Evolutionary conservation across 148 eudicot genomes (phyloP), one percentile per base, ranked within the genome.

Genomic region (Spergularia marina): DNA sequence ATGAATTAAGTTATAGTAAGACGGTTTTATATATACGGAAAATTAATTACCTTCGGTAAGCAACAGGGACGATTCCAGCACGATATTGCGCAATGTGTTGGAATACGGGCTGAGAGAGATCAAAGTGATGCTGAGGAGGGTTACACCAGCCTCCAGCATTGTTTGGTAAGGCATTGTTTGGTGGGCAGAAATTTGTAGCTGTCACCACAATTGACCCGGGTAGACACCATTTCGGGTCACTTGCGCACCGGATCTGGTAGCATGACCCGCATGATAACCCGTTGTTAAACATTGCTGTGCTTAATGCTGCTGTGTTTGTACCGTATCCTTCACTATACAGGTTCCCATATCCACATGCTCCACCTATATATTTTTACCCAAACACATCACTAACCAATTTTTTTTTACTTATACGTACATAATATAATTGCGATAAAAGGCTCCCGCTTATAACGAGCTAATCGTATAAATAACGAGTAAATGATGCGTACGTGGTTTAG

Each of bases 41-140:
- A 47, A 44, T 25, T 9, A 41, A 6, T 0, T 62, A 89, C 92
- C 92, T 89, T 39, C 79, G 72, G 80, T 86, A 83, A 52, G 86
- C 76, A 58, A 91, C 97, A 17, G 97, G 93, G 79, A 91, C 89
- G 71, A 91, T 82, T 1, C 97, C 97, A 76, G 97, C 90, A n/a
- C 68, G 75, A 56, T 82, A 86, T 65, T 88, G 90, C 72, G 97
- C 97, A 82, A 91, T 91, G 78, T 80, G 90, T 20, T 87, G 91
- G 55, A 91, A 91, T 4, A 89, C 84, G 66, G 97, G 97, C 67
- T 91, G 90, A 76, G 97, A 76, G 36, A 91, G 87, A 74, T 91
- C 97, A 80, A 91, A 91, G 82, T 91, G 97, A 34, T 89, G 97
- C 4, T 25, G 87, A n/a, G 97, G 97, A 78, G 97, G 90, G 82